Evolutionary conservation across 352 stramenopile genomes (phyloP), one percentile per base, ranked within the genome.

Genomic region (Thraustochytrium sp.): DNA sequence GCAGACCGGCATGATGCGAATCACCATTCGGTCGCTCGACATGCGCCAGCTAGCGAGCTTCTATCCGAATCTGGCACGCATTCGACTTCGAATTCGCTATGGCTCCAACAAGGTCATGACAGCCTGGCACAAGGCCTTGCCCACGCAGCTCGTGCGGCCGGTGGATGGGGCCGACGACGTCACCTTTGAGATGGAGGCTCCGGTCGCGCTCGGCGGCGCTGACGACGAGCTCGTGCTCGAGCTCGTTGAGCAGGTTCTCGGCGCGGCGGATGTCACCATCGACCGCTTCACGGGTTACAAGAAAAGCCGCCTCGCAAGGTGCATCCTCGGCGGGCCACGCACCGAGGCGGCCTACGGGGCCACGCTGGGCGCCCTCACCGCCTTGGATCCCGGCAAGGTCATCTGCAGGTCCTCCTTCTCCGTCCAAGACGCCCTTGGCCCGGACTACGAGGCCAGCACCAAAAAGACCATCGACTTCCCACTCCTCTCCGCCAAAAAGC

Each of bases 171-270:
- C 18, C 65, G 31, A 77, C 36, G 21, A 44, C 40, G 16, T 72
- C 36, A 72, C 46, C 26, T 72, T 42, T 3, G 59, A 72, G 26
- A 72, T 72, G 59, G 59, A 72, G 3, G 59, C 59, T 21, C 59
- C 59, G 16, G 40, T 72, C 40, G 36, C 23, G 36, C 3, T 72
- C 16, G 59, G 59, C 34, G 4, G 46, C 16, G 59, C 26, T 5
- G 59, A 72, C 8, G 59, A 72, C 59, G 23, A 44, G 16, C 31
- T 72, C 59, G 46, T 2, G 23, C 13, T 72, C 40, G 59, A 72
- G 40, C 16, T 72, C 40, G 59, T 72, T 18, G 59, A 72, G 59
- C 59, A 72, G 40, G 59, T 72, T 29, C 59, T 72, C 36, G 59
- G n/a, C n/a, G n/a, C 59, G 8, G 26, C 36, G 2, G 18, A 72